These are phyloP conservation scores for Oidiodendron maius DNA, from an alignment of 495 filamentous ascomycete genomes.

Conservation along the genomic window DNA sequence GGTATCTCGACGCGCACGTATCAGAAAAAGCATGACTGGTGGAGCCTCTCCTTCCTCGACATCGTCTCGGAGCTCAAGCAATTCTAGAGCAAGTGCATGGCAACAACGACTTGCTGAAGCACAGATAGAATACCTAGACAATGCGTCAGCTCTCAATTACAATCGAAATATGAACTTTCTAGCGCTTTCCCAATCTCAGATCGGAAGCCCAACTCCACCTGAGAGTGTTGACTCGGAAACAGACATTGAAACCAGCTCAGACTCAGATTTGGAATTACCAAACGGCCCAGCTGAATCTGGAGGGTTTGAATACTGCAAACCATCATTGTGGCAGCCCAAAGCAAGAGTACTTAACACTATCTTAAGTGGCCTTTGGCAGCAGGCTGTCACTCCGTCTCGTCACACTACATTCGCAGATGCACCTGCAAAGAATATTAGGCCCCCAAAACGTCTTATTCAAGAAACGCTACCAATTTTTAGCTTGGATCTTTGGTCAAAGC, in stretches of 20 bases:
- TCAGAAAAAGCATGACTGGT: constrained; percentile 21
- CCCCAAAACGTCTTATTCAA: constrained; percentile 11
- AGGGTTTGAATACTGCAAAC: background rate
- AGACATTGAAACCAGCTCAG: constrained; percentile 12
- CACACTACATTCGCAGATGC: constrained; percentile 28
- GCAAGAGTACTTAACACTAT: constrained; percentile 11
- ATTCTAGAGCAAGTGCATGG: constrained; percentile 25
- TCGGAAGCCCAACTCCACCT: constrained; percentile 46
- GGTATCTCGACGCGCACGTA: constrained; percentile 9
- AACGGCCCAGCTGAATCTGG: background rate
- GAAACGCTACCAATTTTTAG: constrained; percentile 13
- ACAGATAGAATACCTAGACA: constrained; percentile 37
- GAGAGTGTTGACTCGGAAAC: constrained; percentile 15
- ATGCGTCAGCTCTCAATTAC: constrained; percentile 30
- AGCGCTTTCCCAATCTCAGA: constrained; percentile 31
- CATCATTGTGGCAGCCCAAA: constrained; percentile 16
- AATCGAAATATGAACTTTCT: constrained; percentile 33
- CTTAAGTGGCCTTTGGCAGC: constrained; percentile 30
- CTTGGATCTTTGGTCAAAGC: constrained; percentile 23
- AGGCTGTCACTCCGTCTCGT: constrained; percentile 4
- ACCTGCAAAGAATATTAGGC: constrained; percentile 28
- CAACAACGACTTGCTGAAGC: constrained; percentile 33
- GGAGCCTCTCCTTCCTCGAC: constrained; percentile 17
- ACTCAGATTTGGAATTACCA: constrained; percentile 16
- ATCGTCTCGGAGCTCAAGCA: constrained; percentile 23